phyloP scores from a whole-genome alignment of 1,284 basidiomycete species.

The Schizopora paradoxa region DNA sequence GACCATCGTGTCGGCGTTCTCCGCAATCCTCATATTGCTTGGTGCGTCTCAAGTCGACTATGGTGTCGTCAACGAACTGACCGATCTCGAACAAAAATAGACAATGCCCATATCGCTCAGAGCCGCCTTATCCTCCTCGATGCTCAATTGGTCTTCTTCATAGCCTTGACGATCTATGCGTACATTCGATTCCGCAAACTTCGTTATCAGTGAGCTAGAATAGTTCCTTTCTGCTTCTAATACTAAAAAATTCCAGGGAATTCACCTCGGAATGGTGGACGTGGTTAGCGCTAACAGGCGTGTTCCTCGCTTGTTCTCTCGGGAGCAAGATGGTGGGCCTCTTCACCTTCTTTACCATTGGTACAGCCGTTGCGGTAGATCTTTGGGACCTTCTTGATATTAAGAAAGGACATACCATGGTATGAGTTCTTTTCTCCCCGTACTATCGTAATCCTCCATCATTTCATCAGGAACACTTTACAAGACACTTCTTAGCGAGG shows the following conservation, averaged over 20 bases:
- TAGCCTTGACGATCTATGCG: constrained; percentile 89
- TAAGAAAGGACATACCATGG: constrained; percentile 80
- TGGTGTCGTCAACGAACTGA: neutral
- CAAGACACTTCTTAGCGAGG: constrained; percentile 84
- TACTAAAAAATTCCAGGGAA: constrained; percentile 45
- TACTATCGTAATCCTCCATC: constrained; percentile 8
- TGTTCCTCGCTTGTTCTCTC: constrained; percentile 92
- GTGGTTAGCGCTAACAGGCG: constrained; percentile 89
- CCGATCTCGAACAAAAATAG: constrained; percentile 36
- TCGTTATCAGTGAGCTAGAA: constrained; percentile 69
- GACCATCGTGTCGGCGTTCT: constrained; percentile 83
- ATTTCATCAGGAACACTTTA: constrained; percentile 72
- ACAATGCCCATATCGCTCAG: constrained; percentile 95
- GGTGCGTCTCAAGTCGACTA: constrained; percentile 46
- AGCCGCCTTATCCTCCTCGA: constrained; percentile 95
- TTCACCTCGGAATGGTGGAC: constrained; percentile 91
- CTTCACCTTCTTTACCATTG: constrained; percentile 86
- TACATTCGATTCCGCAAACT: constrained; percentile 96
- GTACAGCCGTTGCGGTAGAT: constrained; percentile 88
- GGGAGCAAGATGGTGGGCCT: constrained; percentile 98
- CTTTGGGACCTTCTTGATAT: constrained; percentile 94
- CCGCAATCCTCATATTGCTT: constrained; percentile 80
- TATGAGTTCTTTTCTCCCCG: constrained; percentile 33
- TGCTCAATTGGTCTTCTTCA: constrained; percentile 93
- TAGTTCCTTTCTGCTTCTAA: constrained; percentile 15